Evolutionary conservation across 768 basidiomycete species (phyloP), one percentile per base, ranked within the genome.

Genomic region (Jaapia argillacea): DNA sequence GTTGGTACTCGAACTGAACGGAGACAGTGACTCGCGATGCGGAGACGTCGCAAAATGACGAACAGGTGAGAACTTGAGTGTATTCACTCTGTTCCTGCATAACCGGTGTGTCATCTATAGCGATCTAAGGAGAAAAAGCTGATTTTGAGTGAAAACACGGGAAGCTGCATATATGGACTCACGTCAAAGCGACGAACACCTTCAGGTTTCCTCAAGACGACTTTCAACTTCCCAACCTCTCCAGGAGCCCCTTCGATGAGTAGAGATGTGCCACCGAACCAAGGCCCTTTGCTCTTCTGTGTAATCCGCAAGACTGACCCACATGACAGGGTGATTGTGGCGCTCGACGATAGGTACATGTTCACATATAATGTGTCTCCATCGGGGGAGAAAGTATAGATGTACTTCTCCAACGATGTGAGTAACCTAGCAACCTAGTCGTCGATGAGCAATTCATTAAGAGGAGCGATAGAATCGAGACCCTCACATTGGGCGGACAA

Each of bases 401-500:
- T 43, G 31, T 53, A 51, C 39, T 54, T 48, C 18, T 45, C 48
- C 18, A 54, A 22, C 3, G 52, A 45, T 10, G 33, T 35, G 4
- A 54, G 16, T 1, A 52, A 35, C 6, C 52, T 24, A 1, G 51
- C 44, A 6, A 52, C 46, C 49, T 48, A 10, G 10, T 10, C 10
- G 16, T 33, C 28, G 10, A 22, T 14, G 40, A 24, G 16, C 37
- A 24, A 41, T 44, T 7, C 14, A 20, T 18, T 43, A 4, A 24
- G 41, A 43, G 21, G 13, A 24, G 4, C 14, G 6, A 7, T 23
- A 43, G 16, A 16, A 16, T 23, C n/a, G n/a, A n/a, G n/a, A n/a
- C n/a, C n/a, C 46, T 14, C 23, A 52, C 48, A 38, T 54, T 54
- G 12, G 53, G 48, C n/a, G 53, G 53, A 31, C 53, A 54, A 31